These are phyloP conservation scores for Vitis hybrid DNA, from an alignment of 177 flowering plant species.

Conservation along the genomic window DNA sequence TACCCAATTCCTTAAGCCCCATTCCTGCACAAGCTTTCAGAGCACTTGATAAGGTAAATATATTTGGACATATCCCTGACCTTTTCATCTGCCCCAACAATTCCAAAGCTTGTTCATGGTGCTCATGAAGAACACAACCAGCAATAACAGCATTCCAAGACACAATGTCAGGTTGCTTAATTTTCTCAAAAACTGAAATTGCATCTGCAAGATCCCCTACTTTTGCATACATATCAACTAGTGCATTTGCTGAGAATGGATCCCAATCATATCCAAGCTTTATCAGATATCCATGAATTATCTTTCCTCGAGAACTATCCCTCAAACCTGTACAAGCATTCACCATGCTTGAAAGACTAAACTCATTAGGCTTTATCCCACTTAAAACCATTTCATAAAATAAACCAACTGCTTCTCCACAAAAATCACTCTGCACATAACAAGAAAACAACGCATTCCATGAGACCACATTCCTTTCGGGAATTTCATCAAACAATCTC, in stretches of 20 bases:
- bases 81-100: slow-evolving; percentile 51
- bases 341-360: slow-evolving; percentile 53
- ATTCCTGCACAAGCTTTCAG: slow-evolving; percentile 63
- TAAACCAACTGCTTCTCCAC: slow-evolving; percentile 44
- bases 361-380: slow-evolving; percentile 62
- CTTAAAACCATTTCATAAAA: slow-evolving; percentile 57
- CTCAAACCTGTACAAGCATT: slow-evolving; percentile 58
- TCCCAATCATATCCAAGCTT: slow-evolving; percentile 61
- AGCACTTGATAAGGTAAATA: slow-evolving; percentile 66
- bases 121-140: slow-evolving; percentile 64
- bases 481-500: slow-evolving; percentile 53
- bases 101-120: slow-evolving; percentile 41
- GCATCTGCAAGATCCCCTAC: slow-evolving; percentile 48
- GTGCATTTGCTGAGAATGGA: slow-evolving; percentile 65
- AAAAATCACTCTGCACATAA: slow-evolving; percentile 48
- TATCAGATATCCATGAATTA: slow-evolving; percentile 58
- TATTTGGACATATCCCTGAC: slow-evolving; percentile 43
- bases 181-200: slow-evolving; percentile 41
- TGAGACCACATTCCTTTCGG: slow-evolving; percentile 55
- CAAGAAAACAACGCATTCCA: slow-evolving; percentile 73
- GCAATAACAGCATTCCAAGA: slow-evolving; percentile 80
- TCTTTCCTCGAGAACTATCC: slow-evolving; percentile 46
- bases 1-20: slow-evolving; percentile 43
- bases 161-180: slow-evolving; percentile 53
- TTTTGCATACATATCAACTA: slow-evolving; percentile 80